phyloP scores from a whole-genome alignment of 192 early-diverging fungal genomes.

The Rhizoclosmatium globosum region DNA sequence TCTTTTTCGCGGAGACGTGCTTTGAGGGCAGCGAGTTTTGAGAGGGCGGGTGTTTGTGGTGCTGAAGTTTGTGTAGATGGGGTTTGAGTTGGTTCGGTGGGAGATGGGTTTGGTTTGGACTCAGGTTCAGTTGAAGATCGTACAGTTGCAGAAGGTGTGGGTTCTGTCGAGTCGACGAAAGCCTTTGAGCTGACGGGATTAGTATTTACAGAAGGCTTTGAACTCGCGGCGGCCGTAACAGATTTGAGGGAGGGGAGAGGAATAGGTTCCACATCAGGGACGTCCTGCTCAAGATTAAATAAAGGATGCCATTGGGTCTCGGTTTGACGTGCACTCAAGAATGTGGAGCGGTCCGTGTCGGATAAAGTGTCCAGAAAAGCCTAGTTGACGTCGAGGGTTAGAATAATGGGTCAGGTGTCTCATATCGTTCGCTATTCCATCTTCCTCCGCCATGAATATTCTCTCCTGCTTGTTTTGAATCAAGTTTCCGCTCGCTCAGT shows the following conservation, averaged over 20 bases:
- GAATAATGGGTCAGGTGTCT: too few species aligned
- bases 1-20: slow-evolving; percentile 44
- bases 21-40: neutral
- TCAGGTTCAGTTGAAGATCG: neutral
- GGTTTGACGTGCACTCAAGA: too few species aligned
- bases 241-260: neutral
- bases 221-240: neutral
- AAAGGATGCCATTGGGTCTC: slow-evolving; percentile 48
- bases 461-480: too few species aligned
- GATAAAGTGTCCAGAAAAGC: too few species aligned
- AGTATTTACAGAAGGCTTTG: neutral
- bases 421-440: too few species aligned
- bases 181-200: neutral
- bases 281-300: slow-evolving; percentile 36
- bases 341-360: too few species aligned
- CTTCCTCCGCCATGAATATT: too few species aligned
- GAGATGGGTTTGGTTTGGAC: neutral
- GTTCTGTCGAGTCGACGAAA: neutral
- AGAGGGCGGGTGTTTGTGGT: neutral
- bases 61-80: neutral
- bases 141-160: neutral
- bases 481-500: too few species aligned
- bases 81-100: neutral
- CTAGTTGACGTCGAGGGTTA: too few species aligned
- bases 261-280: slow-evolving; percentile 36